A percentile compares a stretch with the other conserved stretches of the same genome.
Evolutionary conservation across 352 stramenopile genomes (phyloP).

Genomic region (Elongisporangium prolatum): DNA sequence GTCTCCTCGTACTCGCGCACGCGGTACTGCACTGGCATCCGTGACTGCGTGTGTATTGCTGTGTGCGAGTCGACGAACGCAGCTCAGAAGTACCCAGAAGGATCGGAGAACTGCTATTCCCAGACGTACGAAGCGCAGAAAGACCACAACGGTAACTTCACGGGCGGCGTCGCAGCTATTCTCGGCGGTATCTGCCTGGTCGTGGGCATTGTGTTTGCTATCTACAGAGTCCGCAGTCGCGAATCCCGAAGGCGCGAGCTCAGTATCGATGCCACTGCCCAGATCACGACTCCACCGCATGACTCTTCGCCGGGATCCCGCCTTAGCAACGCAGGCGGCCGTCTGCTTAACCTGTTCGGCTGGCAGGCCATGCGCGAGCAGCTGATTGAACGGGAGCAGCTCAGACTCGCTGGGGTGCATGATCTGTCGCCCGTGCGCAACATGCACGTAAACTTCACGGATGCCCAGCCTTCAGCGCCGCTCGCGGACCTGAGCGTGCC

Average conservation of each 20-base stretch:
- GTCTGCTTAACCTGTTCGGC: slow-evolving; percentile 32
- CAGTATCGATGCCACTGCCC: slow-evolving; percentile 14
- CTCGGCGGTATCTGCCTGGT: slow-evolving; percentile 42
- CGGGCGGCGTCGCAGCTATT: slow-evolving; percentile 29
- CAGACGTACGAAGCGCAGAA: slow-evolving; percentile 27
- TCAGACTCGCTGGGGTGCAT: slow-evolving; percentile 31
- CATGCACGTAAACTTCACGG: slow-evolving; percentile 45
- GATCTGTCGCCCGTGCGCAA: slow-evolving; percentile 32
- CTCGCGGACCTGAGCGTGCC: slow-evolving; percentile 16
- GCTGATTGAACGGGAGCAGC: slow-evolving; percentile 41
- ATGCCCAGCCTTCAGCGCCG: slow-evolving; percentile 25
- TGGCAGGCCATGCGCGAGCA: slow-evolving; percentile 39
- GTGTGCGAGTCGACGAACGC: slow-evolving; percentile 15
- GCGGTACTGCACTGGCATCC: slow-evolving; percentile 18
- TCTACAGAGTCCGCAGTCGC: slow-evolving; percentile 36
- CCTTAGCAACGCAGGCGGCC: slow-evolving; percentile 12
- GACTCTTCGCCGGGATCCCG: slow-evolving; percentile 20
- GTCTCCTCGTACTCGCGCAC: background rate
- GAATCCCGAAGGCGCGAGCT: slow-evolving; percentile 15
- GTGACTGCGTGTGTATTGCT: slow-evolving; percentile 24
- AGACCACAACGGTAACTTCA: slow-evolving; percentile 4
- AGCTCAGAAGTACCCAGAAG: background rate
- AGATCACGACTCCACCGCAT: slow-evolving; percentile 20
- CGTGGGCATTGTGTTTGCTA: slow-evolving; percentile 38
- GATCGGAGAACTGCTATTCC: slow-evolving; percentile 18